Conservation (phyloP, 2,329 filamentous ascomycete species). For the Arthrinium phaeospermum region DNA sequence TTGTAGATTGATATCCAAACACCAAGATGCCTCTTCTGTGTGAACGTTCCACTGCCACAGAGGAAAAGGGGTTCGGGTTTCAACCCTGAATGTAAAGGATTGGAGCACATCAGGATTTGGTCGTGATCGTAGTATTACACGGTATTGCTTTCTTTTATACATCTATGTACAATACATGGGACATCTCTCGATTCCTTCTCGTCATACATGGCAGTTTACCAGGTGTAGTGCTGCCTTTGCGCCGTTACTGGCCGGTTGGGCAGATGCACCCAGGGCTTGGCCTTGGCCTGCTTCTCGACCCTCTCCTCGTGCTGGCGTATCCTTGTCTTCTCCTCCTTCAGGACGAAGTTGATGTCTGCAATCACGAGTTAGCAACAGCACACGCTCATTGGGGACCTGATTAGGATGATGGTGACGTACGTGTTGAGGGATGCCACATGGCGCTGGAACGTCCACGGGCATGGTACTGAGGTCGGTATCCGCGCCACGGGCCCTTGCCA, state of each 20-base stretch:
- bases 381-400: constrained; percentile 20
- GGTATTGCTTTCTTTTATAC: constrained; percentile 13
- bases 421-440: constrained; percentile 74
- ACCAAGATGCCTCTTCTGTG: too few relatives aligned
- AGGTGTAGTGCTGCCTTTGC: constrained; percentile 89
- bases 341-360: constrained; percentile 75
- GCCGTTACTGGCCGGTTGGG: constrained; percentile 84
- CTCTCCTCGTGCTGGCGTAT: constrained; percentile 81
- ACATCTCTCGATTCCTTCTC: neutral
- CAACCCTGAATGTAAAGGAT: neutral
- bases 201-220: constrained; percentile 61
- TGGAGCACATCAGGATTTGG: neutral
- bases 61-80: neutral
- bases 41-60: neutral
- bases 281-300: constrained; percentile 74
- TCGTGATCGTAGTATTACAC: constrained; percentile 12
- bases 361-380: constrained; percentile 28
- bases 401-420: constrained; percentile 55
- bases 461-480: constrained; percentile 68
- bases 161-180: constrained; percentile 22
- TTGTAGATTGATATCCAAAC: too few relatives aligned
- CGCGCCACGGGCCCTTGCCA: constrained; percentile 71
- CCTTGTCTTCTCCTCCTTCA: constrained; percentile 94
- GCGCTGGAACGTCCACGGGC: constrained; percentile 75
- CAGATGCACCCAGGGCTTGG: constrained; percentile 84